Conservation (phyloP, 306 rosid species). For the Hylodesmum podocarpum region DNA sequence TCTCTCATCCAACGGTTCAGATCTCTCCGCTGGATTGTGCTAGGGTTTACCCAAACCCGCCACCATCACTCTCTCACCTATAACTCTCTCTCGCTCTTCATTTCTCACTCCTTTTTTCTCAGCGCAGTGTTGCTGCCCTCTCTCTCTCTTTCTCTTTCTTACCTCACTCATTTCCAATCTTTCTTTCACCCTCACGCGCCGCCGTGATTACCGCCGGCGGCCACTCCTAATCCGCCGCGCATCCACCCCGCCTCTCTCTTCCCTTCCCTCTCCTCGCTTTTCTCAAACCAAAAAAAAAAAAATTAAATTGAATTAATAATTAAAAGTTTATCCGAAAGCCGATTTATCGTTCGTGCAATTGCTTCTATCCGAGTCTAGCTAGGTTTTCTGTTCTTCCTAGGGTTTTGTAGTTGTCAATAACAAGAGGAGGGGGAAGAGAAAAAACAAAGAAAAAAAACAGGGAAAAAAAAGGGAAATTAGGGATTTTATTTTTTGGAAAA, state of each 20-base stretch:
- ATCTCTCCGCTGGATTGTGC: constrained; percentile 27
- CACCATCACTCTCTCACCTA: constrained; percentile 9
- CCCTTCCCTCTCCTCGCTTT: constrained; percentile 97
- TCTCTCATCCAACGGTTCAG: constrained; percentile 38
- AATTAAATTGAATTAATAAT: too few relatives aligned
- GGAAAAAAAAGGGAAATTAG: neutral
- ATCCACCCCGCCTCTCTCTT: constrained; percentile 45
- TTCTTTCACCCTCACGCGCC: constrained; percentile 40
- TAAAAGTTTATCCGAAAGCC: neutral
- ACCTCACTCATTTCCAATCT: neutral
- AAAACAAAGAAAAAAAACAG: neutral
- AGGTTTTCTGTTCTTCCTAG: constrained; percentile 48
- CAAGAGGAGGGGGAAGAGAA: constrained; percentile 95
- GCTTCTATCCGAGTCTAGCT: constrained; percentile 23
- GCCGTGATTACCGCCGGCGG: constrained; percentile 55
- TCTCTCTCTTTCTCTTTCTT: neutral
- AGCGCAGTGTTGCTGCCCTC: constrained; percentile 56
- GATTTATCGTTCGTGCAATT: neutral
- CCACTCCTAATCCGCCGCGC: constrained; percentile 42
- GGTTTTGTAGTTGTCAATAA: constrained; percentile 52
- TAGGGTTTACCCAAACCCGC: constrained; percentile 58
- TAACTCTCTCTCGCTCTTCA: constrained; percentile 12
- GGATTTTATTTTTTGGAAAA: neutral
- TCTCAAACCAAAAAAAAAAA: neutral
- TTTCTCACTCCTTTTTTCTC: neutral